These are phyloP conservation scores for Phyllosticta citriasiana DNA, from an alignment of 2,329 filamentous ascomycete genomes.

Conservation along the genomic window DNA sequence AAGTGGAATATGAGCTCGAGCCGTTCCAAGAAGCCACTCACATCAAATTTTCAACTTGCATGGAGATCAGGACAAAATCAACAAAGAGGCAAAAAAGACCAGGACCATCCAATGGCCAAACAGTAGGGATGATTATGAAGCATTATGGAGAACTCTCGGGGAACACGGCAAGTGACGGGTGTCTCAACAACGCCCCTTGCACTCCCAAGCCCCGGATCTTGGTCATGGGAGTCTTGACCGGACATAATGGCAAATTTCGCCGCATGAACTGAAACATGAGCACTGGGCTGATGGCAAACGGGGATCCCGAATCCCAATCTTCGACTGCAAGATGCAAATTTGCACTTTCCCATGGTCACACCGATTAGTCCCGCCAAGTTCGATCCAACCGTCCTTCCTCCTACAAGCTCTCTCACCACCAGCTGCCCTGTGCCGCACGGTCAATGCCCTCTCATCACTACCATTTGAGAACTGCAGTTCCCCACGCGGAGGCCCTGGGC, in stretches of 20 bases:
- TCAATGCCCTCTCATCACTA: not conserved
- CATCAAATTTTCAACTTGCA: not conserved
- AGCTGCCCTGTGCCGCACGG: not conserved
- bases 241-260: too few relatives aligned
- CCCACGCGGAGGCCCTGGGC: not conserved
- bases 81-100: not conserved
- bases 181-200: too few relatives aligned
- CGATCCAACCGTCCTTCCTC: not conserved
- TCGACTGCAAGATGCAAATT: too few relatives aligned
- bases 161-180: not conserved
- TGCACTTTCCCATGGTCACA: not conserved
- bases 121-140: not conserved
- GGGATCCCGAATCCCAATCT: too few relatives aligned
- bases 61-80: not conserved
- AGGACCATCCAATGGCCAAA: not conserved
- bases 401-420: not conserved
- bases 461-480: not conserved
- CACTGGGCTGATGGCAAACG: too few relatives aligned
- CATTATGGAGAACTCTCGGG: not conserved
- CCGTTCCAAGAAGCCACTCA: too few relatives aligned
- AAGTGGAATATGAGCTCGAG: too few relatives aligned
- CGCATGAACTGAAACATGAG: too few relatives aligned
- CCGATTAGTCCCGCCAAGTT: too few relatives aligned
- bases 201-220: too few relatives aligned
- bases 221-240: too few relatives aligned